Conservation (phyloP, 1,284 basidiomycete genomes). For the Moniliophthora roreri region DNA sequence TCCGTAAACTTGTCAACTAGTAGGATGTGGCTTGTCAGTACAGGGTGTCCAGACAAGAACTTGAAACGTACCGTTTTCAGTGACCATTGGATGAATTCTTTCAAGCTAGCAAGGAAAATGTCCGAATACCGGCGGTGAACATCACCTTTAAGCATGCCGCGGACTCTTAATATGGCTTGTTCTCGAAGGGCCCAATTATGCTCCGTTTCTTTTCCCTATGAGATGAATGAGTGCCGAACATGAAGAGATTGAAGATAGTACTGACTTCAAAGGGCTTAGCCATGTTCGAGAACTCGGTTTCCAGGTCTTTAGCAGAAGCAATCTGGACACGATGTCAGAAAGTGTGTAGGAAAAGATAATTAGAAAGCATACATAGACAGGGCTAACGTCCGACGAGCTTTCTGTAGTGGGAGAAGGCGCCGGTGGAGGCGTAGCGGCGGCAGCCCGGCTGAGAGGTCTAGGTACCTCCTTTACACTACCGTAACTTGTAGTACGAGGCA, state of each 20-base stretch:
- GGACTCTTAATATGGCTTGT: constrained; percentile 72
- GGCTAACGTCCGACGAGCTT: constrained; percentile 46
- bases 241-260: constrained; percentile 8
- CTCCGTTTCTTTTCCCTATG: constrained; percentile 91
- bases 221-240: constrained; percentile 14
- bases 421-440: constrained; percentile 43
- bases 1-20: constrained; percentile 86
- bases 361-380: constrained; percentile 65
- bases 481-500: constrained; percentile 50
- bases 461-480: constrained; percentile 45
- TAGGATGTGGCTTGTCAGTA: constrained; percentile 11
- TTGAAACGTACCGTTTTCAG: constrained; percentile 74
- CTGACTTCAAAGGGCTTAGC: constrained; percentile 76
- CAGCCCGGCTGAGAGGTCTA: constrained; percentile 58
- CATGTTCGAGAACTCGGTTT: constrained; percentile 82
- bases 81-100: constrained; percentile 80
- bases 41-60: constrained; percentile 8
- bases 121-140: constrained; percentile 75
- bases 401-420: constrained; percentile 39
- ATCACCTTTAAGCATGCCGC: constrained; percentile 91
- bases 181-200: constrained; percentile 94
- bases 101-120: constrained; percentile 74
- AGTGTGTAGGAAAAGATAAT: neutral
- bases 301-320: constrained; percentile 82
- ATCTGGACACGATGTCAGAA: constrained; percentile 48